Base-by-base conservation (phyloP, 495 filamentous ascomycete genomes). In the Lophiostoma macrostomum region DNA sequence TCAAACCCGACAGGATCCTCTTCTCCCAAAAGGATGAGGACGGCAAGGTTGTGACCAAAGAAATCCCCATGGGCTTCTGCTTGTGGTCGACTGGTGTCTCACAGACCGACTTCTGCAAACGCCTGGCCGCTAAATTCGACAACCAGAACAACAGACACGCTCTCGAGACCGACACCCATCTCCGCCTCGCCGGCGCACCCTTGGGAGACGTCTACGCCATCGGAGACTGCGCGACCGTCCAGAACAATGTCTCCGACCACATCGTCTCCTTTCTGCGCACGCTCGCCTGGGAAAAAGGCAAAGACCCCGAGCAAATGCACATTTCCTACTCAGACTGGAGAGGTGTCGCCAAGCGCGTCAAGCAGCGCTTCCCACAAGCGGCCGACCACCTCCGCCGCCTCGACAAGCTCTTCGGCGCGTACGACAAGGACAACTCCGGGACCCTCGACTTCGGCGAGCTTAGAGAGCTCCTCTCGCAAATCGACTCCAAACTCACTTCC, bases 61-160 rank as follows among this genome's bases (percentile, higher is more conserved):
- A 97, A 52, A 82, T 99, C 3, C 94, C 94, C 0, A 94, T 88
- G 76, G 91, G 87, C 39, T 95, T 99, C 71, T 97, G 93, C 63
- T 76, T 99, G 5, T 99, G 94, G 94, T 97, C 93, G 0, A 99
- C 94, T 1, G 94, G 94, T 49, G 91, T 99, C 32, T 67, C 90
- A 0, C 93, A 95, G 67, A 84, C 86, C 14, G 81, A 86, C 10
- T 80, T 99, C 58, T 85, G 80, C 68, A 79, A 88, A 69, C 80
- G 70, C 4, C 74, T 97, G 10, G 83, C 89, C 6, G 72, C 71
- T 2, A 84, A 87, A 59, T 84, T 88, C 37, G 67, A 76, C 1
- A 67, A 72, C 7, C 94, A 99, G 66, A 87, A 80, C 40, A 99
- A 99, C 70, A 80, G 78, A 29, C 90, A 91, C 61, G 94, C 94